Evolutionary conservation across 345 rosid genomes (phyloP).

Genomic region (Lumnitzera racemosa): DNA sequence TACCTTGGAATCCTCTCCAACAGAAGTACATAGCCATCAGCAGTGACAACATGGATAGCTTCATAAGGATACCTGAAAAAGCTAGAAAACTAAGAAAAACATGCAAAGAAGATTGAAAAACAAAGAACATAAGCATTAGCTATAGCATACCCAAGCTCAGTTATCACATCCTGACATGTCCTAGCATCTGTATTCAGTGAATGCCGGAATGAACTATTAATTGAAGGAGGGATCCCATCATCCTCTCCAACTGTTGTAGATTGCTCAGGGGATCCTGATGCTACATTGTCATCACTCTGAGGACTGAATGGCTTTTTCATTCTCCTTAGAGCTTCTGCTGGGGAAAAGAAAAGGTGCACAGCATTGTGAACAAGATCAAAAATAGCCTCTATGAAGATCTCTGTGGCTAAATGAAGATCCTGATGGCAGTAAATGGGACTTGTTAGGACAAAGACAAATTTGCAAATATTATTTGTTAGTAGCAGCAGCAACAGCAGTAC

Average conservation of each 20-base stretch:
- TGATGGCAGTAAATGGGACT: conserved; percentile 15
- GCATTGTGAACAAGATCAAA: conserved; percentile 78
- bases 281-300: not conserved
- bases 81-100: conserved; percentile 8
- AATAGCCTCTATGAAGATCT: conserved; percentile 71
- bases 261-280: conserved; percentile 29
- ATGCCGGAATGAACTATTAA: conserved; percentile 37
- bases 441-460: not conserved
- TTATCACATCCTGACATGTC: conserved; percentile 91
- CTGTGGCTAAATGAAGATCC: conserved; percentile 95
- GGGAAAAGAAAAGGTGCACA: conserved; percentile 66
- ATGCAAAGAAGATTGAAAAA: not conserved
- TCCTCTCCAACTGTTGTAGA: conserved; percentile 56
- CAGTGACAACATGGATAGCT: conserved; percentile 81
- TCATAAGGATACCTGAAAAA: conserved; percentile 80
- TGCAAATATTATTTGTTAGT: not conserved
- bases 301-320: conserved; percentile 45
- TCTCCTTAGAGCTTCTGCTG: conserved; percentile 40
- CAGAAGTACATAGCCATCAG: conserved; percentile 91
- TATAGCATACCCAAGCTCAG: conserved; percentile 79
- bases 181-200: conserved; percentile 87
- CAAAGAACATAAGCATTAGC: conserved; percentile 3
- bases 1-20: conserved; percentile 97
- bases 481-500: conserved; percentile 10
- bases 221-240: conserved; percentile 53